Evolutionary conservation across 345 rosid species (phyloP).

Genomic region (Arabidopsis arenosa): DNA sequence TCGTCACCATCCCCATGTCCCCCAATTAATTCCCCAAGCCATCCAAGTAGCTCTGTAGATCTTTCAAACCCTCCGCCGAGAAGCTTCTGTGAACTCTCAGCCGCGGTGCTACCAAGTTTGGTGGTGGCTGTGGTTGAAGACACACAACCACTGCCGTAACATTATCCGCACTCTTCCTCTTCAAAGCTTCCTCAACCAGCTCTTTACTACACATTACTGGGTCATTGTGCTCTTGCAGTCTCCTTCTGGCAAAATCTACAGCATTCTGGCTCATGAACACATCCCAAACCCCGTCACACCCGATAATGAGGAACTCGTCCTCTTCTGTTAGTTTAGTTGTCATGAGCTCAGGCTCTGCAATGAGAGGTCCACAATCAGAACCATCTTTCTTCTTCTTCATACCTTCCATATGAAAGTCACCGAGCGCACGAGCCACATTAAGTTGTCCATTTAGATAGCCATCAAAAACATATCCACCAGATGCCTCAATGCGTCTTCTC

Average conservation of each 20-base stretch:
- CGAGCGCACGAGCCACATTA: conserved; percentile 87
- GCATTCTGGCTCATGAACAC: conserved; percentile 90
- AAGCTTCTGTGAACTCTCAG: conserved; percentile 71
- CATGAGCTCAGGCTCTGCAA: conserved; percentile 85
- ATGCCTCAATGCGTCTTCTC: conserved; percentile 72
- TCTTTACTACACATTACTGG: conserved; percentile 77
- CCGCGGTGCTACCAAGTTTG: conserved; percentile 67
- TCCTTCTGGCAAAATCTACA: conserved; percentile 83
- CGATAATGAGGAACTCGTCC: conserved; percentile 86
- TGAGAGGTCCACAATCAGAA: conserved; percentile 70
- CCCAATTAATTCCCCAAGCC: conserved; percentile 51
- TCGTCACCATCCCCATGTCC: conserved; percentile 31
- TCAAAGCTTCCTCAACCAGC: conserved; percentile 78
- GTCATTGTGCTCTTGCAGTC: conserved; percentile 84
- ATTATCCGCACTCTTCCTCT: conserved; percentile 88
- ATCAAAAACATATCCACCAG: conserved; percentile 68
- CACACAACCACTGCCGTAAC: conserved; percentile 75
- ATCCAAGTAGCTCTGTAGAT: conserved; percentile 74
- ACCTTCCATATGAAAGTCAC: conserved; percentile 93
- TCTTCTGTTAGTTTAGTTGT: conserved; percentile 59
- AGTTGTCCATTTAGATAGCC: conserved; percentile 85
- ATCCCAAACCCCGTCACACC: conserved; percentile 94
- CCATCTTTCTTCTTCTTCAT: conserved; percentile 59
- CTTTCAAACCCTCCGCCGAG: conserved; percentile 77
- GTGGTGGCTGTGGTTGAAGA: conserved; percentile 75